Percentiles rank a stretch among this genome's conserved stretches.
Evolutionary conservation across 2,329 filamentous ascomycete genomes (phyloP).

Genomic region (Botryosphaeria agaves): DNA sequence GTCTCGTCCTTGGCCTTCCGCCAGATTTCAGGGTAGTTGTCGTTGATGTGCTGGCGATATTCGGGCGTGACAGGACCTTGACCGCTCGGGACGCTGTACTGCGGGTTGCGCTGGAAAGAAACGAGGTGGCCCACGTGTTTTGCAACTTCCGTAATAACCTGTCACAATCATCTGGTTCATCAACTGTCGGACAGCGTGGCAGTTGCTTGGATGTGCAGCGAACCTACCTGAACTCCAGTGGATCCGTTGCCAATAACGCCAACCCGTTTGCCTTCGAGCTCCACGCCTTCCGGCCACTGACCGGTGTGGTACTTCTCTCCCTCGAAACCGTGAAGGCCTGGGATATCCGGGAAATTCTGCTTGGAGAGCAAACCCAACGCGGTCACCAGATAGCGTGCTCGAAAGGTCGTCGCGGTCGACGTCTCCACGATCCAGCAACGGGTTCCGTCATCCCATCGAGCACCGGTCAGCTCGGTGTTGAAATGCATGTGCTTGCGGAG

Average conservation of each 20-base stretch:
- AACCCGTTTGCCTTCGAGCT: conserved; percentile 11
- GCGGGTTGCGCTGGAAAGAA: conserved; percentile 19
- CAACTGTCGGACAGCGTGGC: no score
- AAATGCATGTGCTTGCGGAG: conserved; percentile 22
- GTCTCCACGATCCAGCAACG: conserved; percentile 13
- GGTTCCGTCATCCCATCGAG: conserved; percentile 14
- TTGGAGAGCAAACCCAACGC: conserved; percentile 16
- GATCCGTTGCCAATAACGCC: conserved; percentile 16
- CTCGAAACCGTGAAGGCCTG: conserved; percentile 15
- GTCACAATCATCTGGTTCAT: no score
- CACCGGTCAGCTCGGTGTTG: conserved; percentile 18
- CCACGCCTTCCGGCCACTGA: conserved; percentile 12
- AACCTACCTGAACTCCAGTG: conserved; percentile 12
- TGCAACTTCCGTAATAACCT: conserved; percentile 12
- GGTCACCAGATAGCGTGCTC: conserved; percentile 14
- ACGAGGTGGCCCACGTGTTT: conserved; percentile 11
- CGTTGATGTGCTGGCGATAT: conserved; percentile 14
- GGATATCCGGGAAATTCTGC: conserved; percentile 17
- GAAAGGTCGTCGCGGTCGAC: conserved; percentile 8
- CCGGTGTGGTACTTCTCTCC: conserved; percentile 17
- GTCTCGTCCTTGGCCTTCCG: conserved; percentile 11
- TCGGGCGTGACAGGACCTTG: conserved; percentile 9
- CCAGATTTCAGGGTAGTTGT: conserved; percentile 17
- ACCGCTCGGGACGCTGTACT: conserved; percentile 18
- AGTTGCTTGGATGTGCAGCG: no score